Evolutionary conservation across 495 filamentous ascomycete genomes (phyloP).

Genomic region (Talaromyces wortmannii): DNA sequence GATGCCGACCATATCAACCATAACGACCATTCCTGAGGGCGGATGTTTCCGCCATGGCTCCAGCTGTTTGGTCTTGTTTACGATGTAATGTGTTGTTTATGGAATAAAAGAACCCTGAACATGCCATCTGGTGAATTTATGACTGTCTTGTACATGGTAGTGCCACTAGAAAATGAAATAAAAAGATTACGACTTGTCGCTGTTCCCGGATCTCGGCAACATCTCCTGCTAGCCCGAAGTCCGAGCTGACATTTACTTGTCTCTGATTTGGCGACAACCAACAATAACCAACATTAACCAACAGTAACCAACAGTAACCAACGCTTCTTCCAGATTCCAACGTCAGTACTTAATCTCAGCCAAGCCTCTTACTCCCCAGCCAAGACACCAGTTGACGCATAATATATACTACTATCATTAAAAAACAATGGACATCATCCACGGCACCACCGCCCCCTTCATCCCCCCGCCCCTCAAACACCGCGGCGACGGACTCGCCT

Average conservation of each 20-base stretch:
- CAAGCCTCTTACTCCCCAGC: background rate
- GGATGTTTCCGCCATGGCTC: too few species aligned
- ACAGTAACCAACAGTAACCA: background rate
- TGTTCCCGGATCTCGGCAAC: too few species aligned
- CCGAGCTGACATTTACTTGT: too few species aligned
- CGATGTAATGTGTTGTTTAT: too few species aligned
- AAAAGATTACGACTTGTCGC: too few species aligned
- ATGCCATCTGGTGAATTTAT: too few species aligned
- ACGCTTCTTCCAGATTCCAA: background rate
- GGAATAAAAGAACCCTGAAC: too few species aligned
- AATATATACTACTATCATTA: background rate
- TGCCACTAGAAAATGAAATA: too few species aligned
- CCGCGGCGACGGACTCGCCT: slow-evolving; percentile 5
- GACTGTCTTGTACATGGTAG: too few species aligned
- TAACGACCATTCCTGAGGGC: background rate
- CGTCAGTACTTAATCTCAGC: background rate
- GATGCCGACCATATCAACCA: background rate
- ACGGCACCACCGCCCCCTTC: background rate
- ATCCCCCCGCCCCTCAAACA: slow-evolving; percentile 3
- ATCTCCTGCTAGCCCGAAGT: too few species aligned
- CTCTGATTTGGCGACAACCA: too few species aligned
- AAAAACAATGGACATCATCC: background rate
- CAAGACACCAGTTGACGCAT: background rate
- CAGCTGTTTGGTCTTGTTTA: too few species aligned
- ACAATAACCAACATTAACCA: background rate